Base-by-base conservation (phyloP, 352 stramenopile genomes). In the Phytophthora cactorum region DNA sequence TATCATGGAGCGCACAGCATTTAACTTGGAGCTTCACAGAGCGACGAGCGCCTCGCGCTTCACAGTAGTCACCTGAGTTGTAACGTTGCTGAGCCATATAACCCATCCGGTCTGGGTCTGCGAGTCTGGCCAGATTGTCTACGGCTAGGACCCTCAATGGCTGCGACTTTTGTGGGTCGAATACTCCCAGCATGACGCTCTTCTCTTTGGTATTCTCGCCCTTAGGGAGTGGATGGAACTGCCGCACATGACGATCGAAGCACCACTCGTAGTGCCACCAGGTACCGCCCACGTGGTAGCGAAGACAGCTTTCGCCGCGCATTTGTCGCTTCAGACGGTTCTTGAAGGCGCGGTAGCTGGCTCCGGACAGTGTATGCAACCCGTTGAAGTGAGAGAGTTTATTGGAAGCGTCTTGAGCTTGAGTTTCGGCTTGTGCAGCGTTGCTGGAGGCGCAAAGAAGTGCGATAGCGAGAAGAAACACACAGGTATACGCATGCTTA, bases 241-340 rank as follows among this genome's bases (percentile, higher is more conserved):
- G 88, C 31, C 80, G 85, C 53, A 95, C 85, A 70, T 82, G 57
- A 1, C 61, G 63, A 50, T 91, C 82, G 52, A 91, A 52, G 66
- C 88, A 96, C 86, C 88, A 96, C 66, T 96, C 88, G 72, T 96
- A 94, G 25, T 86, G 82, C 88, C 88, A 96, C 88, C 86, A 96
- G 25, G 69, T 74, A 22, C 75, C 77, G 2, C 71, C 75, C 17
- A 73, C 78, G 54, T 96, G 86, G 63, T 79, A 91, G 15, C 62
- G 63, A 10, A 94, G 70, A 54, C 88, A 96, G 44, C 74, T 65
- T 9, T 70, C 63, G 27, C 74, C 70, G 12, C 63, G 72, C 53
- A 92, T 62, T 25, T 89, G 78, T 6, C 83, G 81, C 38, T 82
- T 82, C 17, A 93, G 73, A 36, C 79, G 81, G 66, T 93, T 93